A percentile compares a stretch with the other conserved stretches of the same genome.
These are phyloP conservation scores for Ichthyophthirius multifiliis DNA, from an alignment of 169 alveolate species.

Conservation along the genomic window DNA sequence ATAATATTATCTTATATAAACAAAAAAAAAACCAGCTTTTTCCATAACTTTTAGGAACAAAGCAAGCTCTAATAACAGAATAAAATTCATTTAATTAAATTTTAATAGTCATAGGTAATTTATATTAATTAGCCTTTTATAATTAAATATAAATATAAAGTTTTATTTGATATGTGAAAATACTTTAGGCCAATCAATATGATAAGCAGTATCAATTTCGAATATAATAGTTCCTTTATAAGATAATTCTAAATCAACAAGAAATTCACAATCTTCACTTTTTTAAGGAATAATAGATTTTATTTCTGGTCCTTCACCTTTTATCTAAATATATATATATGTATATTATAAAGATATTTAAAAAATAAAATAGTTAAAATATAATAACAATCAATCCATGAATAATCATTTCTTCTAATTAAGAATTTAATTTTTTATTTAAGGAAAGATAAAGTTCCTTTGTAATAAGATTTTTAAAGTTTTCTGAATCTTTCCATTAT, in stretches of 20 bases:
- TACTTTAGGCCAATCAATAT: slow-evolving; percentile 11
- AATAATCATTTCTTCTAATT: not conserved
- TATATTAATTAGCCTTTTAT: not conserved
- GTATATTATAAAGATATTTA: not conserved
- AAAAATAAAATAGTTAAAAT: not conserved
- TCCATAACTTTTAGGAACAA: not conserved
- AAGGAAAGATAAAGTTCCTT: not conserved
- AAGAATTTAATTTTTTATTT: not conserved
- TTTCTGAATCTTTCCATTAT: not conserved
- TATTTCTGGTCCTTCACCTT: slow-evolving; percentile 1
- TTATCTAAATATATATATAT: not conserved
- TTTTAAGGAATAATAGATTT: not conserved
- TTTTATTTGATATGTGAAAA: not conserved
- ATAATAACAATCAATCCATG: not conserved
- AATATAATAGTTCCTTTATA: not conserved
- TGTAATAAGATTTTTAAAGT: not conserved
- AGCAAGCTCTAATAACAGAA: not conserved
- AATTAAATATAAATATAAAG: not conserved
- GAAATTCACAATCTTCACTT: slow-evolving; percentile 7
- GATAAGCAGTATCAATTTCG: slow-evolving; percentile 1
- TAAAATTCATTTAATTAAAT: slow-evolving; percentile 2
- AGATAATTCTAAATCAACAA: slow-evolving; percentile 6
- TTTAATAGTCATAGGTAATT: not conserved
- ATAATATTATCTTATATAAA: not conserved
- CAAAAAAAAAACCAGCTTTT: not conserved